Evolutionary conservation across 768 basidiomycete genomes (phyloP).

Genomic region (Suillus paluster): DNA sequence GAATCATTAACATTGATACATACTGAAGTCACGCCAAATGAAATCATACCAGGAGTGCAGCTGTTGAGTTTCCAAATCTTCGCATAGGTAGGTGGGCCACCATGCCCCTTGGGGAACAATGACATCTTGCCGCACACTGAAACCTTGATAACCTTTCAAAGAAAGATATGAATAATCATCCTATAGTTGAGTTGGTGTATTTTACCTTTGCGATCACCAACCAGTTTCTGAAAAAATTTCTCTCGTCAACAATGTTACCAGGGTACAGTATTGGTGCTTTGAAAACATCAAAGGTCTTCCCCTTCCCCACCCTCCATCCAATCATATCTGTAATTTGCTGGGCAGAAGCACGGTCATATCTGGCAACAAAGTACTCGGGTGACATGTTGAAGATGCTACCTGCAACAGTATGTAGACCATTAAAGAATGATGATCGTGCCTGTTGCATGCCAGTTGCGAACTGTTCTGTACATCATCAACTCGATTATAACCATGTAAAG

Average conservation of each 20-base stretch:
- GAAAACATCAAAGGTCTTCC: not conserved
- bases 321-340: not conserved
- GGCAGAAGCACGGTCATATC: not conserved
- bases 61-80: not conserved
- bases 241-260: not conserved
- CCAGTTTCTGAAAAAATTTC: slow-evolving; percentile 1
- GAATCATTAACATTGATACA: not conserved
- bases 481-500: not conserved
- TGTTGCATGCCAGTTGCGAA: not conserved
- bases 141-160: slow-evolving; percentile 11
- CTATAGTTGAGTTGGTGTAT: not conserved
- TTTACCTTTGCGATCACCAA: slow-evolving; percentile 1
- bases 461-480: not conserved
- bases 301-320: not conserved
- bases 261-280: slow-evolving; percentile 5
- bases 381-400: slow-evolving; percentile 6
- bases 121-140: slow-evolving; percentile 5
- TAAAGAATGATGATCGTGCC: not conserved
- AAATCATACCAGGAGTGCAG: slow-evolving; percentile 6
- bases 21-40: slow-evolving; percentile 3
- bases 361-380: not conserved
- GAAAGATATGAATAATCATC: not conserved
- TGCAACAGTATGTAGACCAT: not conserved
- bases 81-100: not conserved
- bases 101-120: not conserved